Conservation (phyloP, 2,329 filamentous ascomycete genomes). For the Epicoccum nigrum region DNA sequence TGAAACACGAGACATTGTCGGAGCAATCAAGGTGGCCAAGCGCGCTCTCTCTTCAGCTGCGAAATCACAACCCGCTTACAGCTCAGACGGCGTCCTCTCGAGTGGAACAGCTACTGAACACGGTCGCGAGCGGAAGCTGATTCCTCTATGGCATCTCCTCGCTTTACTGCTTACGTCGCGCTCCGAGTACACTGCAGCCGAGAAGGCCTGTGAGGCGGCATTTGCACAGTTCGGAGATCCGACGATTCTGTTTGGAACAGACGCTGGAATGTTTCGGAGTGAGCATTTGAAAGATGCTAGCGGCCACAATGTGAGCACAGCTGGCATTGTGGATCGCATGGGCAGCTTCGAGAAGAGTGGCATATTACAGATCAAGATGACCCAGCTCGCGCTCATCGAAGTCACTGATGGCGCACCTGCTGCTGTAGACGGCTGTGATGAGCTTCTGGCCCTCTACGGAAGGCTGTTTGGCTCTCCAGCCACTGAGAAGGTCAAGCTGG, state of each 20-base stretch:
- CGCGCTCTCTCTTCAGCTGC: constrained; percentile 68
- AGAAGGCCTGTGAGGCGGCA: constrained; percentile 84
- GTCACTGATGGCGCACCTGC: constrained; percentile 80
- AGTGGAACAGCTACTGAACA: constrained; percentile 38
- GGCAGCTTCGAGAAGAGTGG: constrained; percentile 82
- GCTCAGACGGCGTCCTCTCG: constrained; percentile 42
- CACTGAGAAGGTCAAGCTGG: constrained; percentile 42
- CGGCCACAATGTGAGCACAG: constrained; percentile 21
- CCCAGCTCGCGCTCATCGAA: constrained; percentile 84
- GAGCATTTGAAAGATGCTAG: constrained; percentile 65
- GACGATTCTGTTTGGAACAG: constrained; percentile 67
- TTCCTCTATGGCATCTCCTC: constrained; percentile 91
- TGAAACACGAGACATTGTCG: constrained; percentile 79
- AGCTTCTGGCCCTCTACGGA: constrained; percentile 81
- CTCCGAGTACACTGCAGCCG: constrained; percentile 81
- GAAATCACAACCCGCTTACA: constrained; percentile 34
- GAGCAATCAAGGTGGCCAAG: constrained; percentile 83
- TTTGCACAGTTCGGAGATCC: constrained; percentile 86
- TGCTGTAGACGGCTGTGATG: constrained; percentile 86
- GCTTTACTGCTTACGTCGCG: constrained; percentile 83
- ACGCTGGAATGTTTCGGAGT: constrained; percentile 61
- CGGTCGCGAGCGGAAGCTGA: constrained; percentile 64
- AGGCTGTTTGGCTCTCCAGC: constrained; percentile 74
- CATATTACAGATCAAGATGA: constrained; percentile 95
- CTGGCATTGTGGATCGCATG: constrained; percentile 76